phyloP scores from a whole-genome alignment of 1,284 basidiomycete genomes.

The Malassezia arunalokei region DNA sequence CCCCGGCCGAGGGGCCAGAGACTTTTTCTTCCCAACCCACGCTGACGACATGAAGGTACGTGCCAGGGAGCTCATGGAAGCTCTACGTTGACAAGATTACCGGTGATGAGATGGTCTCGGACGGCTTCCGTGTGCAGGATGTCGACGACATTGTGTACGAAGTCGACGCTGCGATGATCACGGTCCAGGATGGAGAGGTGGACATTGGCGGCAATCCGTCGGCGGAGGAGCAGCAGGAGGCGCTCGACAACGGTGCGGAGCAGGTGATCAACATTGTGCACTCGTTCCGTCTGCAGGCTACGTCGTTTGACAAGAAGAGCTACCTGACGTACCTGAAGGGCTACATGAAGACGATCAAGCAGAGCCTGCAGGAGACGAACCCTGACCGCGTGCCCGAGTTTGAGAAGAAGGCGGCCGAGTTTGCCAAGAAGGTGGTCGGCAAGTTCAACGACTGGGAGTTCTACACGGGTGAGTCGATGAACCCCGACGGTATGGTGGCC shows the following conservation, averaged over 20 bases:
- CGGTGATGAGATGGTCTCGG: constrained; percentile 66
- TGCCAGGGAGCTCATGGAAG: constrained; percentile 43
- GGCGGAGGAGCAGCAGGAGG: constrained; percentile 73
- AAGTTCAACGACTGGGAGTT: constrained; percentile 85
- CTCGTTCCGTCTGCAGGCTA: constrained; percentile 78
- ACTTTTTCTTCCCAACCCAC: background rate
- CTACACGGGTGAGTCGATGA: constrained; percentile 65
- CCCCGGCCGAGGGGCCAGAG: background rate
- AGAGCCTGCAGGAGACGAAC: constrained; percentile 49
- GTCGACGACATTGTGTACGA: constrained; percentile 79
- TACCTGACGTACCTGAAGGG: constrained; percentile 74
- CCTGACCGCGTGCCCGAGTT: constrained; percentile 66
- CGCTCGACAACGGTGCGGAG: constrained; percentile 63
- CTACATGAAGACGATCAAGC: constrained; percentile 73
- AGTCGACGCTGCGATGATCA: constrained; percentile 69
- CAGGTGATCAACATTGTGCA: constrained; percentile 80
- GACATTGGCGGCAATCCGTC: constrained; percentile 68
- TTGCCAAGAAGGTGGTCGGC: constrained; percentile 59
- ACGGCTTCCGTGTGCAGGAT: constrained; percentile 50
- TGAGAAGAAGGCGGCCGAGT: constrained; percentile 62
- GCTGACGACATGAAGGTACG: constrained; percentile 12
- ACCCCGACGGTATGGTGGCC: constrained; percentile 48
- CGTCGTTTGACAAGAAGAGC: constrained; percentile 80
- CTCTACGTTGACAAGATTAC: constrained; percentile 60
- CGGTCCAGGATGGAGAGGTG: constrained; percentile 68